Evolutionary conservation across 805 yeast genomes (phyloP), one percentile per base, ranked within the genome.

Genomic region (Saturnispora serradocipensis): DNA sequence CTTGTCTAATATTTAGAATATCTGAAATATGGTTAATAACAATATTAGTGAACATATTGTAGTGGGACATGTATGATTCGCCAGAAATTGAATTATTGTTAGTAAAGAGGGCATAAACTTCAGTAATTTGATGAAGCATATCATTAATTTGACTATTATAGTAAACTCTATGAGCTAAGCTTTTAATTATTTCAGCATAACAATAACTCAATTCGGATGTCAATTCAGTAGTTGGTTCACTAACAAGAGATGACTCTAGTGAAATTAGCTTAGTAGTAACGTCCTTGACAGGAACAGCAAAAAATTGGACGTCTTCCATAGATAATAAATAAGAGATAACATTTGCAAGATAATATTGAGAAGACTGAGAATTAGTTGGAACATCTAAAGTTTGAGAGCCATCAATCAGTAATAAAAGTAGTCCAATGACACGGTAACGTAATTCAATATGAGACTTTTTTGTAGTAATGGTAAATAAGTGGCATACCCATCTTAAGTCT

Each of bases 91-190:
- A 25, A 24, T 28, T 42, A 5, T 32, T 24, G 18, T 10, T 24
- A 8, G 34, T 15, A 42, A 42, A 42, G 16, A 11, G 22, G 4
- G 20, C 25, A 24, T 49, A 44, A 15, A 35, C 47, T 15, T 49
- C 48, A 73, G 50, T 69, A 67, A 52, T 72, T 77, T 18, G 74
- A 28, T 80, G 77, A 18, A 89, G 71, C 71, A 91, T 83, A 63
- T 90, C 97, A 15, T 83, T 76, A 5, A 85, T 79, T 65, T 93
- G 99, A 58, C 88, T 95, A 54, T 82, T 82, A 64, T 91, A 91
- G 60, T 89, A 89, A 11, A 82, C 77, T 63, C 89, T 96, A 2
- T 80, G 76, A 1, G 89, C 81, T 49, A 91, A 72, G 53, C 84
- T 82, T 53, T 82, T 78, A 50, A 90, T 77, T 25, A 89, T 78